Conservation (phyloP, 2,329 filamentous ascomycete species). For the Fulvia fulva region DNA sequence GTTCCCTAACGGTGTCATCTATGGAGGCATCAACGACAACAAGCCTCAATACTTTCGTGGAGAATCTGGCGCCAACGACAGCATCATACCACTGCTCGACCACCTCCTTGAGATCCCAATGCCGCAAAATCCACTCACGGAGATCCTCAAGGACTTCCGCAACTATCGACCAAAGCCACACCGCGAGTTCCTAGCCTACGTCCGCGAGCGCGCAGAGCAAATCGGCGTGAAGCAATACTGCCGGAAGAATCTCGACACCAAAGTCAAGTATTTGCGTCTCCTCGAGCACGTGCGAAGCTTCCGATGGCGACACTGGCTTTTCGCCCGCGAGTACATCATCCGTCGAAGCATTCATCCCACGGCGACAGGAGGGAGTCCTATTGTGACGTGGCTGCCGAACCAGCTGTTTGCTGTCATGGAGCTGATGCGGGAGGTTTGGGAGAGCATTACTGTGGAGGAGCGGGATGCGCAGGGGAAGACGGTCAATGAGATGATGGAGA, state of each 20-base stretch:
- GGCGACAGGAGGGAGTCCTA: slow-evolving; percentile 75
- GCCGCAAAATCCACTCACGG: slow-evolving; percentile 83
- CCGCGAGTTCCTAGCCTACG: slow-evolving; percentile 74
- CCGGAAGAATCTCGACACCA: slow-evolving; percentile 29
- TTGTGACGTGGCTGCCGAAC: slow-evolving; percentile 81
- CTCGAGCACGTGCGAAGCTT: slow-evolving; percentile 77
- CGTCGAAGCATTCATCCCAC: slow-evolving; percentile 73
- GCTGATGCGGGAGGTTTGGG: slow-evolving; percentile 62
- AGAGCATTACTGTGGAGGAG: slow-evolving; percentile 28
- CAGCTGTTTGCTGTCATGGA: slow-evolving; percentile 71
- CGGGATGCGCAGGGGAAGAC: slow-evolving; percentile 14
- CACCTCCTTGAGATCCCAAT: slow-evolving; percentile 81
- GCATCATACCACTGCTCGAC: slow-evolving; percentile 83
- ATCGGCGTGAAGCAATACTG: slow-evolving; percentile 57
- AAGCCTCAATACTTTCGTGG: slow-evolving; percentile 79
- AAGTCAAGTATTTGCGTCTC: slow-evolving; percentile 44
- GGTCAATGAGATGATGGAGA: slow-evolving; percentile 59
- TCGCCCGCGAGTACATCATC: slow-evolving; percentile 78
- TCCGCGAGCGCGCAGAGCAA: slow-evolving; percentile 51
- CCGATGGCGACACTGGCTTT: slow-evolving; percentile 81
- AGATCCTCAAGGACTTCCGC: slow-evolving; percentile 84
- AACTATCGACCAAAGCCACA: slow-evolving; percentile 87
- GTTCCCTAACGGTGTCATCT: slow-evolving; percentile 89
- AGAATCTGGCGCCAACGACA: slow-evolving; percentile 90
- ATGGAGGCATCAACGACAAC: slow-evolving; percentile 67